Evolutionary conservation across 148 eudicot species (phyloP).

Genomic region (Chenopodium berlandieri): DNA sequence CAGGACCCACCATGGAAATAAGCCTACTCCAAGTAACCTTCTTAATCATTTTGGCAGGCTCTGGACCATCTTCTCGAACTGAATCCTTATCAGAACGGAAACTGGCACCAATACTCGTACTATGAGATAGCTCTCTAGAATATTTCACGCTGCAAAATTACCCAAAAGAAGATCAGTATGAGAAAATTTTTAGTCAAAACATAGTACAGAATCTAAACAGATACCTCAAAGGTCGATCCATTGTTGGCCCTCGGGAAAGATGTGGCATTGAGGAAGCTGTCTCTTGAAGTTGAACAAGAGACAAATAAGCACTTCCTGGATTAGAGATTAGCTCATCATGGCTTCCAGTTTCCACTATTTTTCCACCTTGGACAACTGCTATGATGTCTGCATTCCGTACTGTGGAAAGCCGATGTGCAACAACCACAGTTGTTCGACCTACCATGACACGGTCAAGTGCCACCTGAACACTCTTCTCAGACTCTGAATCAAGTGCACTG

Average conservation of each 20-base stretch:
- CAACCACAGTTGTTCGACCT: slow-evolving; percentile 85
- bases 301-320: slow-evolving; percentile 66
- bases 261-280: slow-evolving; percentile 46
- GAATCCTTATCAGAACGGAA: slow-evolving; percentile 80
- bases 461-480: slow-evolving; percentile 93
- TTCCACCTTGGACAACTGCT: slow-evolving; percentile 85
- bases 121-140: slow-evolving; percentile 70
- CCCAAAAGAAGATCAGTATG: not conserved
- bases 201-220: slow-evolving; percentile 1
- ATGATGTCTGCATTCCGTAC: slow-evolving; percentile 88
- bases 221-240: slow-evolving; percentile 70
- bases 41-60: slow-evolving; percentile 29
- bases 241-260: slow-evolving; percentile 47
- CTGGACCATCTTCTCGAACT: slow-evolving; percentile 48
- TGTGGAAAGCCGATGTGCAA: slow-evolving; percentile 93
- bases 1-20: slow-evolving; percentile 78
- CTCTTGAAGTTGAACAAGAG: slow-evolving; percentile 84
- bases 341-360: slow-evolving; percentile 85
- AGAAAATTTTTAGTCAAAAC: slow-evolving; percentile 2
- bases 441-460: slow-evolving; percentile 99
- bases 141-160: slow-evolving; percentile 49
- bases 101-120: slow-evolving; percentile 71
- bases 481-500: slow-evolving; percentile 95
- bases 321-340: slow-evolving; percentile 81
- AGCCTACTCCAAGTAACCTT: slow-evolving; percentile 64